Evolutionary conservation across 1,284 basidiomycete species (phyloP), one percentile per base, ranked within the genome.

Genomic region (Gomphus bonarii): DNA sequence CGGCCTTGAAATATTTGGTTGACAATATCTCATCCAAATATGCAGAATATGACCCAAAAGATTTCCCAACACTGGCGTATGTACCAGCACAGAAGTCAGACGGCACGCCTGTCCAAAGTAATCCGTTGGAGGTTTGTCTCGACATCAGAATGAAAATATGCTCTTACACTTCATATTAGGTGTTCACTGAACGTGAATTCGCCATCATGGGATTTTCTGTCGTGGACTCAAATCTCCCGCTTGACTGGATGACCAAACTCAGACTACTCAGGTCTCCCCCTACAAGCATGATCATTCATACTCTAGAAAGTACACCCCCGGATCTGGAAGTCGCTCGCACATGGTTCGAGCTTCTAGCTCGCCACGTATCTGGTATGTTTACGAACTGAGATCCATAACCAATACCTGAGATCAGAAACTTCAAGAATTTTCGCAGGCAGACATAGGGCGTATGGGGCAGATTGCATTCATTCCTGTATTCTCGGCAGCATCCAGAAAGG

Each of bases 291-390:
- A 72, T 99, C 5, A 74, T 95, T 4, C 65, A 77, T 3, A 68
- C 85, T 0, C 73, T 99, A 11, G 70, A 84, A 59, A 75, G 73
- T 10, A 76, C 73, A 1, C 85, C 88, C 1, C 89, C 92, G 0
- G 79, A 81, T 52, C 70, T 73, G 61, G 66, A 59, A 3, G 71
- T 78, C 38, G 92, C 90, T 0, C 73, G 73, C 35, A 72, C 73
- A 57, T 84, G 90, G 73, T 99, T 97, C 65, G 79, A 82, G 58
- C 81, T 89, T 40, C 74, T 98, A 33, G 82, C 91, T 0, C 77
- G 79, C 18, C 81, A 81, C 12, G 75, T 92, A n/a, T 75, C 83
- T 61, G 82, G 88, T 85, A 18, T 46, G 11, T 52, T 18, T 9
- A n/a, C 25, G 33, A 9, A 4, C 5, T 53, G 3, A 3, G 31